These are phyloP conservation scores for Cutaneotrichosporon sp. DNA, from an alignment of 1,284 basidiomycete species.

Conservation along the genomic window DNA sequence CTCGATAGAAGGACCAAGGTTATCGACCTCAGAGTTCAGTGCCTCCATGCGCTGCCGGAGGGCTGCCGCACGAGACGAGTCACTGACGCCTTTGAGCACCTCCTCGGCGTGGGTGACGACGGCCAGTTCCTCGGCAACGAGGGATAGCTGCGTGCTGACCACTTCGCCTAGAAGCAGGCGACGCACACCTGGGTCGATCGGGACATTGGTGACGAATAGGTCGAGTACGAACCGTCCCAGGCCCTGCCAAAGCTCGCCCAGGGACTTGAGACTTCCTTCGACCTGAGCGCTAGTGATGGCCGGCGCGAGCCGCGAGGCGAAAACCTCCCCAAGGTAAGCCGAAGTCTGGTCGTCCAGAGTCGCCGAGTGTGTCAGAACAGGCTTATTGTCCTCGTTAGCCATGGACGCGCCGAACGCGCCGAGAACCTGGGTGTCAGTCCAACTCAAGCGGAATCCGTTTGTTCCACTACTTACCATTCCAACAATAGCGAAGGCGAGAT, in stretches of 20 bases:
- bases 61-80: slow-evolving; percentile 41
- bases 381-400: not conserved
- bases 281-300: slow-evolving; percentile 7
- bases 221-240: slow-evolving; percentile 51
- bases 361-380: not conserved
- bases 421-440: slow-evolving; percentile 17
- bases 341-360: slow-evolving; percentile 2
- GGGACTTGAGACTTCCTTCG: slow-evolving; percentile 5
- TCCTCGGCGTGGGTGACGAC: slow-evolving; percentile 60
- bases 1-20: slow-evolving; percentile 36
- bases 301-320: slow-evolving; percentile 11
- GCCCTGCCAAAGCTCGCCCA: slow-evolving; percentile 58
- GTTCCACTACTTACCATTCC: slow-evolving; percentile 14
- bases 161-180: slow-evolving; percentile 57
- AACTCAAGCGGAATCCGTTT: not conserved
- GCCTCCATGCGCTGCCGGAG: slow-evolving; percentile 43
- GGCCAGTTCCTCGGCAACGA: slow-evolving; percentile 56
- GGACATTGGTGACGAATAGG: slow-evolving; percentile 77
- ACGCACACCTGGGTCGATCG: slow-evolving; percentile 79
- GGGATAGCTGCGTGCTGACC: slow-evolving; percentile 52
- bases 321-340: slow-evolving; percentile 14
- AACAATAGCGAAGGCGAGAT: slow-evolving; percentile 18
- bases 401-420: slow-evolving; percentile 20
- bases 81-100: slow-evolving; percentile 59
- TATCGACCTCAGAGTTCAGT: slow-evolving; percentile 27